Conservation (phyloP, 139 green algal genomes). For the Prasinococcaceae sp. region DNA sequence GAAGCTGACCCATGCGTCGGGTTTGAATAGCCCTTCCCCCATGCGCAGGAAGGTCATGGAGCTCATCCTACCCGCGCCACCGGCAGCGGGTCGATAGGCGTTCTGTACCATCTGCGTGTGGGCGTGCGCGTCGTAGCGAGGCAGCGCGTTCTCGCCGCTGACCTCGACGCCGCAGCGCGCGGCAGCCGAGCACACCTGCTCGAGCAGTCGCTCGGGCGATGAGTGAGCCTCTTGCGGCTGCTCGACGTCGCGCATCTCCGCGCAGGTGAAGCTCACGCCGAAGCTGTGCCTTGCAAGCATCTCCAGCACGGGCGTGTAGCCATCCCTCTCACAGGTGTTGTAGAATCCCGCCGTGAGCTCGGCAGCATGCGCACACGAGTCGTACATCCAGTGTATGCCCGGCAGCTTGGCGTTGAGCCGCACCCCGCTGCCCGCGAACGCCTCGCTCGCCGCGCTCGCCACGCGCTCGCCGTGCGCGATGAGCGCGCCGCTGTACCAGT, state of each 20-base stretch:
- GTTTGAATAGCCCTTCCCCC: conserved; percentile 55
- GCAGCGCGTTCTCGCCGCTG: conserved; percentile 20
- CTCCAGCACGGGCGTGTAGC: conserved; percentile 45
- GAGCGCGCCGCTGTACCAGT: conserved; percentile 74
- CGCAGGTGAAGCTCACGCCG: conserved; percentile 78
- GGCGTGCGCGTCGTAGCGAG: conserved; percentile 54
- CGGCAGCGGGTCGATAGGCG: conserved; percentile 47
- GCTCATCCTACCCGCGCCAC: not conserved
- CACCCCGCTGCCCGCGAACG: conserved; percentile 27
- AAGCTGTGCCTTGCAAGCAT: conserved; percentile 35
- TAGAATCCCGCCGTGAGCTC: conserved; percentile 94
- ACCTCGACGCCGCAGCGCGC: conserved; percentile 9
- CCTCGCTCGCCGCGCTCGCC: conserved; percentile 35
- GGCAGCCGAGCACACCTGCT: conserved; percentile 15
- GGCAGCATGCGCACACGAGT: conserved; percentile 67
- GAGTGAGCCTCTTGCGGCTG: conserved; percentile 70
- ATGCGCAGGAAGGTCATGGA: conserved; percentile 91
- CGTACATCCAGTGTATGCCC: conserved; percentile 97
- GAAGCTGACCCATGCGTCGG: conserved; percentile 60
- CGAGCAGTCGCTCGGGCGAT: conserved; percentile 58
- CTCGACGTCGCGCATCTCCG: conserved; percentile 93
- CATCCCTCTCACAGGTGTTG: conserved; percentile 41
- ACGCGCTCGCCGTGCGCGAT: conserved; percentile 68
- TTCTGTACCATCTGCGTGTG: conserved; percentile 81
- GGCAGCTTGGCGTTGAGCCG: conserved; percentile 77